Evolutionary conservation across 352 stramenopile species (phyloP).

Genomic region (Globisporangium megalacanthum): DNA sequence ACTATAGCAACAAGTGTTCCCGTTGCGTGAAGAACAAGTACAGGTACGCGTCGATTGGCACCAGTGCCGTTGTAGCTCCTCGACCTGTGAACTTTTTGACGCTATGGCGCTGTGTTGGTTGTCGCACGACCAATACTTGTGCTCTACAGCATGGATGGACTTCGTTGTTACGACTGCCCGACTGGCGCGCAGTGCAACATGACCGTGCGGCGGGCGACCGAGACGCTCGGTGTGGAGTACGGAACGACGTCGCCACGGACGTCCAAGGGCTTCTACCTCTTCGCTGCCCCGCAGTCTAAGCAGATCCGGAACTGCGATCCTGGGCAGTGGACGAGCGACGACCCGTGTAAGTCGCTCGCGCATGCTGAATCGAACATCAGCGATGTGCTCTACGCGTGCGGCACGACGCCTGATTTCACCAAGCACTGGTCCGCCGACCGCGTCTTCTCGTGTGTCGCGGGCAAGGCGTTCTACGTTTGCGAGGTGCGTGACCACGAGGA

Average conservation of each 20-base stretch:
- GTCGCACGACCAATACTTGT: neutral
- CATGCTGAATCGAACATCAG: constrained; percentile 14
- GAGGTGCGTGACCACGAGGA: constrained; percentile 25
- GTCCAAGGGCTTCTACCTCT: constrained; percentile 51
- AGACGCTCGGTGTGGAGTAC: constrained; percentile 33
- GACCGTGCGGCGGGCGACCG: constrained; percentile 44
- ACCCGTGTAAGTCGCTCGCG: constrained; percentile 41
- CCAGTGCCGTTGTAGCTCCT: neutral
- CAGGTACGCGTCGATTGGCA: constrained; percentile 18
- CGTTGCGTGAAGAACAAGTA: constrained; percentile 50
- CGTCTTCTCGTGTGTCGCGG: constrained; percentile 53
- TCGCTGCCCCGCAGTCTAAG: constrained; percentile 38
- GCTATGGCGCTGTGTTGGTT: neutral
- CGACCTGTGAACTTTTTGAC: neutral
- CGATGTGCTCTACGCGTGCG: constrained; percentile 38
- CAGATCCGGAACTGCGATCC: constrained; percentile 24
- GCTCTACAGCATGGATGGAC: constrained; percentile 39
- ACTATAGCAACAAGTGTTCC: constrained; percentile 33
- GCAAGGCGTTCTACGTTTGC: constrained; percentile 56
- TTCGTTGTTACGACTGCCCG: constrained; percentile 51
- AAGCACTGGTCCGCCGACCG: constrained; percentile 58
- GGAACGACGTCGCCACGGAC: constrained; percentile 54
- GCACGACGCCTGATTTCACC: constrained; percentile 23
- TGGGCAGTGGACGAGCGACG: constrained; percentile 31
- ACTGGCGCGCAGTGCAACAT: constrained; percentile 40